Evolutionary conservation across 257 asterid species (phyloP).

Genomic region (Penstemon davidsonii): DNA sequence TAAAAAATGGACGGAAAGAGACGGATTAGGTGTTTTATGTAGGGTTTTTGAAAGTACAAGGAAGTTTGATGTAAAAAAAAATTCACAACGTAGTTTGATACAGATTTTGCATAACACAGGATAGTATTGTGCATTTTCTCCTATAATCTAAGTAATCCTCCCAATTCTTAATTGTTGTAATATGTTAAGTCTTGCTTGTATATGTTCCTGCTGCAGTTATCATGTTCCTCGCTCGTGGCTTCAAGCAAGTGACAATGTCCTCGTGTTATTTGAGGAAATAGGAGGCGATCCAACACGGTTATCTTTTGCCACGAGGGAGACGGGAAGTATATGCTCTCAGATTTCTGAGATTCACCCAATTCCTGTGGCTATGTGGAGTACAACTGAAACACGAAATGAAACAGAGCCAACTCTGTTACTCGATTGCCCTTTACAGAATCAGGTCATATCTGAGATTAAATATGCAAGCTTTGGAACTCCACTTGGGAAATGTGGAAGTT

Average conservation of each 20-base stretch:
- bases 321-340: constrained; percentile 55
- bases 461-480: constrained; percentile 96
- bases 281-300: constrained; percentile 85
- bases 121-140: no score
- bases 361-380: constrained; percentile 73
- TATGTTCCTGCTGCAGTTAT: constrained; percentile 43
- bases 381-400: constrained; percentile 35
- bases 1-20: no score
- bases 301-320: constrained; percentile 63
- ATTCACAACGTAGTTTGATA: no score
- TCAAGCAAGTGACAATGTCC: constrained; percentile 53
- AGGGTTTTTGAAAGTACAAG: no score
- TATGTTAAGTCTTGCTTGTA: no score
- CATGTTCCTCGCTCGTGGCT: constrained; percentile 95
- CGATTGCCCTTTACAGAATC: constrained; percentile 62
- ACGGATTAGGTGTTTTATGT: no score
- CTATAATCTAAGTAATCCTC: no score
- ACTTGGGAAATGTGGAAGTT: constrained; percentile 76
- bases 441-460: constrained; percentile 65
- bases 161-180: no score
- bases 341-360: constrained; percentile 69
- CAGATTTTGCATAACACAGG: no score
- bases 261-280: constrained; percentile 78
- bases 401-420: constrained; percentile 55
- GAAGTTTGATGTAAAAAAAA: no score